A percentile compares a stretch with the other conserved stretches of the same genome.
Conservation (phyloP, 495 filamentous ascomycete genomes). For the Penicillium longicatenatum region DNA sequence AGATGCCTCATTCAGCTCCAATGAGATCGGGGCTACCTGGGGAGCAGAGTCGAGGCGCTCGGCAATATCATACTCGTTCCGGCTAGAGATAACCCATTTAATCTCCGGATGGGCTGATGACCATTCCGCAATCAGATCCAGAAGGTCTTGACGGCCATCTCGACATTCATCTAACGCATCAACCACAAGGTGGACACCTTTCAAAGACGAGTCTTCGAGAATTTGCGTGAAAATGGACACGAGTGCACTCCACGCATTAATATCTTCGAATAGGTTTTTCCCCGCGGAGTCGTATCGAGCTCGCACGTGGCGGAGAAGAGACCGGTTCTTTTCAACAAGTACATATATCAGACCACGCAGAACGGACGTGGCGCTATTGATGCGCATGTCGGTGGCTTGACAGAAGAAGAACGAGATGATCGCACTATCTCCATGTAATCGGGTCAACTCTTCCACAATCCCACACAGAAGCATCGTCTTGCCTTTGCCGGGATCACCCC, state of each 20-base stretch:
- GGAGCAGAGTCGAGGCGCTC: too few species aligned
- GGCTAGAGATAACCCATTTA: constrained; percentile 4
- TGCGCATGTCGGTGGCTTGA: background rate
- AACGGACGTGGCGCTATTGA: background rate
- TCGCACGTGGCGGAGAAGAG: background rate
- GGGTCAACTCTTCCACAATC: background rate
- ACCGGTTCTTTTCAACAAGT: background rate
- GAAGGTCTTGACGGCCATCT: constrained; percentile 1
- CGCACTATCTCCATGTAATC: background rate
- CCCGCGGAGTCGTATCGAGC: background rate
- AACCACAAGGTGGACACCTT: background rate
- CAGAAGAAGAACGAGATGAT: constrained; percentile 4
- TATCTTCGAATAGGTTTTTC: background rate
- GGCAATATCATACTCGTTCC: too few species aligned
- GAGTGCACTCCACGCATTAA: background rate
- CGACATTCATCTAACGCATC: background rate
- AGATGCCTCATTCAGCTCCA: too few species aligned
- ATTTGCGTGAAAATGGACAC: background rate
- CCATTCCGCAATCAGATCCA: background rate
- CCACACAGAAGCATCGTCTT: constrained; percentile 4
- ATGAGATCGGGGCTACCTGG: too few species aligned
- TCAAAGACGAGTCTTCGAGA: background rate
- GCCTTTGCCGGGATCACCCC: constrained; percentile 1
- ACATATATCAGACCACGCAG: background rate
- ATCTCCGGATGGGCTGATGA: background rate